A percentile compares a stretch with the other conserved stretches of the same genome.
Conservation (phyloP, 129 eudicot genomes). For the Sambucus nigra region DNA sequence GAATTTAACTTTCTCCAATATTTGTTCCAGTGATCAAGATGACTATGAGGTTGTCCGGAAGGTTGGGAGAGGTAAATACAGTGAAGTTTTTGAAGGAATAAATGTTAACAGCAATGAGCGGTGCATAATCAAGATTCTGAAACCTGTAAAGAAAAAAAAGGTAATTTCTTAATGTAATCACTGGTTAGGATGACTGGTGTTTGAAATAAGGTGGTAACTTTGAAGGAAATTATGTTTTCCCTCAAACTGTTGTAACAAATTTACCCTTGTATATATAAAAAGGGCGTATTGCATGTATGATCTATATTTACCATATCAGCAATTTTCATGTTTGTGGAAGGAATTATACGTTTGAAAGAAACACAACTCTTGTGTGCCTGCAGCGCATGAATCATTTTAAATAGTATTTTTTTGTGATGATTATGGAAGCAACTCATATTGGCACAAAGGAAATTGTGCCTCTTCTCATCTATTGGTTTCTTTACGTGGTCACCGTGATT, state of each 20-base stretch:
- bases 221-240: not conserved
- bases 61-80: conserved; percentile 97
- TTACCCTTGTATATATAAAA: not conserved
- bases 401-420: too few species aligned
- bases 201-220: not conserved
- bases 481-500: not conserved
- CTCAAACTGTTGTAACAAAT: not conserved
- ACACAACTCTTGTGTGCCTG: too few species aligned
- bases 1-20: not conserved
- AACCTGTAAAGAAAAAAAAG: conserved; percentile 98
- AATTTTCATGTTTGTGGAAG: too few species aligned
- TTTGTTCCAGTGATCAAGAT: conserved; percentile 76
- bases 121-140: conserved; percentile 89
- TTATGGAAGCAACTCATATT: too few species aligned
- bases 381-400: too few species aligned
- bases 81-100: conserved; percentile 98
- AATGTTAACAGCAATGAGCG: conserved; percentile 77
- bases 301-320: too few species aligned
- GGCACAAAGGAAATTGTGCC: too few species aligned
- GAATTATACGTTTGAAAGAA: too few species aligned
- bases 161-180: conserved; percentile 14
- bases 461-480: not conserved
- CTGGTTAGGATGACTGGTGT: not conserved
- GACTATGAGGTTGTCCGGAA: conserved; percentile 97
- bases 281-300: not conserved